A percentile compares a stretch with the other conserved stretches of the same genome.
phyloP scores from a whole-genome alignment of 176 grass and related monocot genomes.

The Hyparrhenia diplandra region DNA sequence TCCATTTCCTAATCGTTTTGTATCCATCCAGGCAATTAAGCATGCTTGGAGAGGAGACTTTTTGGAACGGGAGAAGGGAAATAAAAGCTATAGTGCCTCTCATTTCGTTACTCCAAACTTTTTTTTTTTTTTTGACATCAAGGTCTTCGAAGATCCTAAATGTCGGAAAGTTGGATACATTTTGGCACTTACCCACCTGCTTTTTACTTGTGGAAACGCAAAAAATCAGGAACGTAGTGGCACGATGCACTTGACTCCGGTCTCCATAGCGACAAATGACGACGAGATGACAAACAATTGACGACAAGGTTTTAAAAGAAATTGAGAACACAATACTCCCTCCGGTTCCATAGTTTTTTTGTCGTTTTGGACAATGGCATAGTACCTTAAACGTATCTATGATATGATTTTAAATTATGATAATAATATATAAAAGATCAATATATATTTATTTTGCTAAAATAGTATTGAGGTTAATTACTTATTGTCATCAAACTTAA shows the following conservation, averaged over 20 bases:
- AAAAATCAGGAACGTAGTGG: neutral
- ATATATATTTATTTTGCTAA: no score
- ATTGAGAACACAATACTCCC: no score
- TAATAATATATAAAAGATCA: no score
- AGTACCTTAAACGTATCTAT: no score
- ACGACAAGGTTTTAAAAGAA: neutral
- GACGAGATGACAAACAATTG: neutral
- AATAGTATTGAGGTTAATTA: no score
- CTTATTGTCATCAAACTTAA: no score
- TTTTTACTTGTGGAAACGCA: neutral
- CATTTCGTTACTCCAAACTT: neutral
- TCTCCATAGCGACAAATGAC: neutral
- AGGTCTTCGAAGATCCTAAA: conserved; percentile 11
- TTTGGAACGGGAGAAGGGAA: neutral
- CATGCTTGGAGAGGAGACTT: neutral
- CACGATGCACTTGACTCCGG: neutral
- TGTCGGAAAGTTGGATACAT: conserved; percentile 35
- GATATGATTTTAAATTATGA: no score
- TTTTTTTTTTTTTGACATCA: neutral
- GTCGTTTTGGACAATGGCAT: no score
- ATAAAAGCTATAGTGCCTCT: neutral
- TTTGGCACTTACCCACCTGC: neutral
- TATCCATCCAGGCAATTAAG: neutral
- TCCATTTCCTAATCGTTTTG: neutral
- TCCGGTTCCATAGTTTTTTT: no score